These are phyloP conservation scores for Silene conica DNA, from an alignment of 148 eudicot species.

Conservation along the genomic window DNA sequence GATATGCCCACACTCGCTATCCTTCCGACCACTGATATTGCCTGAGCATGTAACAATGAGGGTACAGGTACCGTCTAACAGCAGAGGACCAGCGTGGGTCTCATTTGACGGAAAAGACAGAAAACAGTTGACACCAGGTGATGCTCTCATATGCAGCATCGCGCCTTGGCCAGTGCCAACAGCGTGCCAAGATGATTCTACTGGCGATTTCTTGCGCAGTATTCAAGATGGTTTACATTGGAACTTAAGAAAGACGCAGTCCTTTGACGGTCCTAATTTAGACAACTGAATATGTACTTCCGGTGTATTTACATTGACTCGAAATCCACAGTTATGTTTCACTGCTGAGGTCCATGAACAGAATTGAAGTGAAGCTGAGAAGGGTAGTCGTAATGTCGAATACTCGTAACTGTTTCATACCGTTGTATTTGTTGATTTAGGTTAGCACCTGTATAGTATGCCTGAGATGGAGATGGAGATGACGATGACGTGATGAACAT, in stretches of 20 bases:
- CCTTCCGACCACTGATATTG: slow-evolving; percentile 73
- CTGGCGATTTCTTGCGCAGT: slow-evolving; percentile 76
- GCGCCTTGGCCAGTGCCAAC: slow-evolving; percentile 96
- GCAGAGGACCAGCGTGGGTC: slow-evolving; percentile 70
- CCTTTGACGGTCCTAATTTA: slow-evolving; percentile 60
- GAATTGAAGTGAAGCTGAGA: not conserved
- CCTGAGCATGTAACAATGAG: slow-evolving; percentile 65
- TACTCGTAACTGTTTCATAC: not conserved
- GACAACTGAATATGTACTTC: not conserved
- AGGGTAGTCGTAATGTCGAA: not conserved
- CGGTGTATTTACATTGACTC: too few relatives aligned
- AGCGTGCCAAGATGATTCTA: slow-evolving; percentile 76
- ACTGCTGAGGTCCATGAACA: not conserved
- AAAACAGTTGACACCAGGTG: slow-evolving; percentile 59
- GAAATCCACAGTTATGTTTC: not conserved
- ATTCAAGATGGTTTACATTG: slow-evolving; percentile 93
- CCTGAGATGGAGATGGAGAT: not conserved
- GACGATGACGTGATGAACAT: not conserved
- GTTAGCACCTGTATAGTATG: not conserved
- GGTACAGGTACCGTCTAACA: slow-evolving; percentile 67
- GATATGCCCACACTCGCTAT: slow-evolving; percentile 72
- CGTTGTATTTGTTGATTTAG: slow-evolving; percentile 1
- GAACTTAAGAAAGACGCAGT: slow-evolving; percentile 89
- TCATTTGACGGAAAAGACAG: slow-evolving; percentile 75
- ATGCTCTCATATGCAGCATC: slow-evolving; percentile 91